phyloP scores from a whole-genome alignment of 1,284 basidiomycete species.

The Ustilago sp. region DNA sequence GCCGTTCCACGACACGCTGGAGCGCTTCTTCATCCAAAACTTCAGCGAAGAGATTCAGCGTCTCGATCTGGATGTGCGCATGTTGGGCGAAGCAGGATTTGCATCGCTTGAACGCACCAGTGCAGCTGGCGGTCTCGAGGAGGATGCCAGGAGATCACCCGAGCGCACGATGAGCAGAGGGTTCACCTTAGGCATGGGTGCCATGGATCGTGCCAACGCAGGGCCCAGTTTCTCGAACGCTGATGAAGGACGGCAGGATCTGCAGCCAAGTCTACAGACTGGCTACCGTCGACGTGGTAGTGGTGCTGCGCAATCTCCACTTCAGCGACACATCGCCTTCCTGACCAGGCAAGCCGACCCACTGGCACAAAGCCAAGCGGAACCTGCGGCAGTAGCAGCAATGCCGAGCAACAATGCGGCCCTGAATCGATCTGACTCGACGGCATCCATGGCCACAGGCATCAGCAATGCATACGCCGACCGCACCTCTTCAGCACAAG shows the following conservation, averaged over 20 bases:
- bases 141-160: slow-evolving; percentile 27
- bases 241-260: slow-evolving; percentile 35
- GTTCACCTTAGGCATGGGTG: slow-evolving; percentile 43
- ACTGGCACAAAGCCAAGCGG: not conserved
- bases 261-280: slow-evolving; percentile 26
- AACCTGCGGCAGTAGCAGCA: not conserved
- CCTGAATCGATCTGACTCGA: slow-evolving; percentile 18
- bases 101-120: slow-evolving; percentile 19
- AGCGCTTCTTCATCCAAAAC: slow-evolving; percentile 86
- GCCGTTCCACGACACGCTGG: slow-evolving; percentile 89
- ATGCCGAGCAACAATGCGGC: slow-evolving; percentile 5
- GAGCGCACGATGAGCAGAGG: slow-evolving; percentile 38
- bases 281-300: slow-evolving; percentile 19
- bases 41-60: slow-evolving; percentile 83
- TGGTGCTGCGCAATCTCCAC: slow-evolving; percentile 27
- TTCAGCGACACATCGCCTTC: slow-evolving; percentile 54
- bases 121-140: slow-evolving; percentile 20
- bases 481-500: slow-evolving; percentile 5
- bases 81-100: slow-evolving; percentile 23
- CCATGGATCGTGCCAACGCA: slow-evolving; percentile 32
- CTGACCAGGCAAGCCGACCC: slow-evolving; percentile 36
- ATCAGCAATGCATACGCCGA: slow-evolving; percentile 8
- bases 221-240: slow-evolving; percentile 22
- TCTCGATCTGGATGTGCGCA: slow-evolving; percentile 52
- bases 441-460: slow-evolving; percentile 2